Evolutionary conservation across 345 rosid genomes (phyloP).

Genomic region (Streptanthus diversifolius): DNA sequence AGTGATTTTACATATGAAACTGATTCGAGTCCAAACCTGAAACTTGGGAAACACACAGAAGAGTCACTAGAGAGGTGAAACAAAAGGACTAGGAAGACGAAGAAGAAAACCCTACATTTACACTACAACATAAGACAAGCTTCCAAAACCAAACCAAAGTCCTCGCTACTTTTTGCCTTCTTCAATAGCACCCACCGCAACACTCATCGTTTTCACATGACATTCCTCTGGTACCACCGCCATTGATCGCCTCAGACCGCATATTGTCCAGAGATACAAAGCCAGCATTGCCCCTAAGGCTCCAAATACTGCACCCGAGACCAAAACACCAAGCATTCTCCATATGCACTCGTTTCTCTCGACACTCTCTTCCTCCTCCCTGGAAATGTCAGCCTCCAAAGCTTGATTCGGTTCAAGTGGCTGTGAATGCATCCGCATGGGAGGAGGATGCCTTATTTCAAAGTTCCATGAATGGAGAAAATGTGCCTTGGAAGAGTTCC

Average conservation of each 20-base stretch:
- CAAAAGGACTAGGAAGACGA: conserved; percentile 13
- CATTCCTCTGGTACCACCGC: conserved; percentile 68
- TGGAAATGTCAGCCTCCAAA: neutral
- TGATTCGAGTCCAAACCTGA: conserved; percentile 38
- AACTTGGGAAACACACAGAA: conserved; percentile 26
- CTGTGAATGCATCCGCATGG: conserved; percentile 68
- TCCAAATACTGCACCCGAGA: conserved; percentile 62
- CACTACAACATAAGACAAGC: conserved; percentile 40
- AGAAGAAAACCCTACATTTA: conserved; percentile 45
- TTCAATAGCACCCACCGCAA: conserved; percentile 41
- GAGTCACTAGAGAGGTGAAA: neutral
- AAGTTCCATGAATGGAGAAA: conserved; percentile 65
- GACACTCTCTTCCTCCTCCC: neutral
- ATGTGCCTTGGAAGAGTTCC: conserved; percentile 54
- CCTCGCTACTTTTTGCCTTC: conserved; percentile 47
- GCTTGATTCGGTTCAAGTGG: conserved; percentile 53
- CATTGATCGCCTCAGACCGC: conserved; percentile 55
- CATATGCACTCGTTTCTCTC: conserved; percentile 40
- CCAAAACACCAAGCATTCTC: conserved; percentile 52
- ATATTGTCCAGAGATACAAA: conserved; percentile 59
- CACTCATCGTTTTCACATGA: conserved; percentile 34
- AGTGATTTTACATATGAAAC: conserved; percentile 39
- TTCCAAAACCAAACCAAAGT: conserved; percentile 2
- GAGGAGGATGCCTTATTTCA: conserved; percentile 44
- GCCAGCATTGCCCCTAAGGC: conserved; percentile 52